Base-by-base conservation (phyloP, 2,329 filamentous ascomycete genomes). In the Apiospora aurea region DNA sequence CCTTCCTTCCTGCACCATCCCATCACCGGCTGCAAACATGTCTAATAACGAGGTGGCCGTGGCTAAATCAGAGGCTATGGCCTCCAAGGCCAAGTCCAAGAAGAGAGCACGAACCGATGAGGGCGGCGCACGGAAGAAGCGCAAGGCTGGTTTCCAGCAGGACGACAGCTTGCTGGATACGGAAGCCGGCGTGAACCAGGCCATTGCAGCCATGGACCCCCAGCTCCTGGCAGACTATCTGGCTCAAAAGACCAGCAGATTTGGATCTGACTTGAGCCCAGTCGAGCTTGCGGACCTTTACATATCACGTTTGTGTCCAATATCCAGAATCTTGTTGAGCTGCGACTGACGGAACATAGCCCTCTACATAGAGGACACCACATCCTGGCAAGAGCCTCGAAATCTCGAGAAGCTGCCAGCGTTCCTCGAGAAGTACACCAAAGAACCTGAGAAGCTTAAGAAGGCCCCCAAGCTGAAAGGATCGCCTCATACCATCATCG, bases 281-380 rank as follows among this genome's bases (percentile, higher is more conserved):
- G 89, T 98, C 53, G 96, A 99, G 83, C 85, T 97, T 44, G 92
- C 94, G 71, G 95, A 98, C 79, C 85, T 94, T 78, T 91, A 93
- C 71, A 87, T 98, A 70, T 91, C 94, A 76, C 92, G 94, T 95
- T 86, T 76, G 85, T 71, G 43, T 16, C 57, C 29, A 51, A 14
- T 64, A 29, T 51, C 70, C n/a, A 47, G 6, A n/a, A 47, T 16
- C 16, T 4, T 34, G 26, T 11, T 4, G 41, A 68, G 14, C 41
- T 26, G 16, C 29, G 61, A 26, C 46, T 69, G 49, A 57, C n/a
- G 0, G 18, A 8, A 67, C 41, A 43, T 75, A 95, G 94, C 92
- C 74, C 90, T 87, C 74, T 89, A 90, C 4, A 94, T 98, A 78
- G 85, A 88, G 73, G 94, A 98, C 81, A 96, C 94, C 3, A 95